Conservation (phyloP, 257 asterid species). For the Apocynum venetum region DNA sequence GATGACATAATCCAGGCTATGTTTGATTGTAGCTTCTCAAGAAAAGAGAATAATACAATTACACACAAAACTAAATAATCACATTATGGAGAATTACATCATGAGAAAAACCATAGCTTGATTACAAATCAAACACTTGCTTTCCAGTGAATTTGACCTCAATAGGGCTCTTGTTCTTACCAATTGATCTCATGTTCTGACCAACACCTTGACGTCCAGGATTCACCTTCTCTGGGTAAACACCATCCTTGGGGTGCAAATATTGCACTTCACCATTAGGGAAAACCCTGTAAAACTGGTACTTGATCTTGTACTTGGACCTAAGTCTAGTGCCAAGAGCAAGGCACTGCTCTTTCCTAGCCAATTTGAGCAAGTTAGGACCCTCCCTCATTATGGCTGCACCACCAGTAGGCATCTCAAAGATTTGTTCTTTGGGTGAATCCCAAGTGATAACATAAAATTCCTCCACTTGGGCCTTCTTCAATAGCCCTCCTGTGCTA, state of each 20-base stretch:
- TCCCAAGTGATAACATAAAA: constrained; percentile 95
- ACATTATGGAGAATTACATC: not conserved
- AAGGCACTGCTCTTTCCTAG: constrained; percentile 89
- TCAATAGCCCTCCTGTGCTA: constrained; percentile 86
- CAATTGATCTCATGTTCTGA: constrained; percentile 62
- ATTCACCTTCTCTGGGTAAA: constrained; percentile 93
- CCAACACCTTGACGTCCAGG: constrained; percentile 86
- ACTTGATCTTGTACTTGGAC: constrained; percentile 86
- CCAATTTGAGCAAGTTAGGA: constrained; percentile 73
- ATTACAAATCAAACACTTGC: constrained; percentile 66
- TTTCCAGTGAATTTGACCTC: constrained; percentile 95
- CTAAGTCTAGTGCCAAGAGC: constrained; percentile 82
- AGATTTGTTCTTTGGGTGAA: constrained; percentile 90
- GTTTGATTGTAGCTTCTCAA: constrained; percentile 5
- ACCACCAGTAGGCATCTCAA: constrained; percentile 97
- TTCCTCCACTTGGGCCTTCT: constrained; percentile 91
- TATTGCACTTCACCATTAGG: constrained; percentile 95
- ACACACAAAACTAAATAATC: constrained; percentile 7
- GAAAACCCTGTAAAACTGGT: constrained; percentile 84
- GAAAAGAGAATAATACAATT: constrained; percentile 7
- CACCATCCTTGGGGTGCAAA: constrained; percentile 96
- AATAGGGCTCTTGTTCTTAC: constrained; percentile 71
- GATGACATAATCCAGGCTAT: constrained; percentile 1
- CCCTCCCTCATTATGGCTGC: constrained; percentile 96
- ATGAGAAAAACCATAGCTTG: not conserved